phyloP scores from a whole-genome alignment of 1,284 basidiomycete genomes.

The Cystobasidiaceae sp. region DNA sequence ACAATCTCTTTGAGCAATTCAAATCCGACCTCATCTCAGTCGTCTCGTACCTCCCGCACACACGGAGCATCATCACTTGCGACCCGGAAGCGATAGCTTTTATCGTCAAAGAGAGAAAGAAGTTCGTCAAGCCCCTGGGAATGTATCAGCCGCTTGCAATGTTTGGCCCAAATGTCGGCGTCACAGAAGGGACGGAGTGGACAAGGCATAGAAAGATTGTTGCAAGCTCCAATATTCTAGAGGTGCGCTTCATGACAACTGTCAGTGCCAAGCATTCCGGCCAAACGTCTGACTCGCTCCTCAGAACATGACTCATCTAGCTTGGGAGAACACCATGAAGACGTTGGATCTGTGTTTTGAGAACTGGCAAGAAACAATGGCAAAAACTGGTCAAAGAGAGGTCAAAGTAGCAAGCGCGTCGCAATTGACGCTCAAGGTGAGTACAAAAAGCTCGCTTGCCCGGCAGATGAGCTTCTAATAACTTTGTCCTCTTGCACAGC shows the following conservation, averaged over 20 bases:
- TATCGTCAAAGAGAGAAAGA: constrained; percentile 28
- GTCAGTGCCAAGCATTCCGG: not conserved
- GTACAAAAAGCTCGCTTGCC: not conserved
- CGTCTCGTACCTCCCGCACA: constrained; percentile 27
- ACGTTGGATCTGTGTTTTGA: constrained; percentile 28
- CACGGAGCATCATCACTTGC: constrained; percentile 18
- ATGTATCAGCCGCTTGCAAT: constrained; percentile 31
- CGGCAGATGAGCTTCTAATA: not conserved
- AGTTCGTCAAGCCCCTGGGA: constrained; percentile 30
- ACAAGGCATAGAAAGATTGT: constrained; percentile 22
- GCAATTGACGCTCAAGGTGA: constrained; percentile 25
- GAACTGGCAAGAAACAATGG: constrained; percentile 25
- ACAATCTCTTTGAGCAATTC: not conserved
- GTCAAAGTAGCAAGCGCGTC: constrained; percentile 12
- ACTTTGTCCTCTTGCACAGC: not conserved
- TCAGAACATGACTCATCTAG: constrained; percentile 29
- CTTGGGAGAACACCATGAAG: constrained; percentile 32
- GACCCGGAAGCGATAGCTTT: constrained; percentile 32
- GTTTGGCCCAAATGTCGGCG: constrained; percentile 33
- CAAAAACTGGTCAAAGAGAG: not conserved
- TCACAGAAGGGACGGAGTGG: constrained; percentile 27
- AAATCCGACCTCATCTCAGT: constrained; percentile 30
- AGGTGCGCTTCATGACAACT: constrained; percentile 1
- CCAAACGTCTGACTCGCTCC: not conserved
- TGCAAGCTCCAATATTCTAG: constrained; percentile 21